Base-by-base conservation (phyloP, 2,329 filamentous ascomycete genomes). In the Neonectria ditissima region DNA sequence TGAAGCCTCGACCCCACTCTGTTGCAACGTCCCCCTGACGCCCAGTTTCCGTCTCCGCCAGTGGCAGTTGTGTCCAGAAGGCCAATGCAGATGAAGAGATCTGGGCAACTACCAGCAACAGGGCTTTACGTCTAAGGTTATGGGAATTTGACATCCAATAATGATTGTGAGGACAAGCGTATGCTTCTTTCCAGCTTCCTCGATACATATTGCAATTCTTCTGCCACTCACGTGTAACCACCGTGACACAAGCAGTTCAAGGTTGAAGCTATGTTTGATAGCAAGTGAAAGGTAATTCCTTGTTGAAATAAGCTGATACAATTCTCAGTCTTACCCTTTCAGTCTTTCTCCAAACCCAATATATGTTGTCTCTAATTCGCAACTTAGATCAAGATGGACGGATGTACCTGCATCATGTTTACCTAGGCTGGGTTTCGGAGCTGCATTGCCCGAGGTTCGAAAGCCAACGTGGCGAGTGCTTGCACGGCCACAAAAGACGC, bases 1-100 rank as follows among this genome's bases (percentile, higher is more conserved):
- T 48, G 26, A 51, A 48, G 41, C n/a, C 53, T 64, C 43, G 48
- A 26, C 58, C 34, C 68, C 62, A 69, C 69, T 62, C 52, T 50
- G 26, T 16, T 32, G 47, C 55, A 55, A 39, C 22, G 22, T n/a
- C 22, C 53, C 55, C 20, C 20, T 26, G 32, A 14, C 32, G 14
- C 16, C 32, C 14, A 37, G 32, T 37, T 37, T 37, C 32, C 4
- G 7, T 37, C 32, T 7, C 32, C 32, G 16, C 32, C 32, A 37
- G 32, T 37, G 32, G 32, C 39, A 43, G 20, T 16, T 45, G 20
- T 24, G 41, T 24, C 11, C 41, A 22, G 26, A 9, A n/a, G 28
- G 44, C 18, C 18, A 50, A 20, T 18, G 45, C 20, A 2, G n/a
- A 32, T 3, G n/a, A 9, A 50, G 16, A 2, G n/a, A 20, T 24